Conservation (phyloP, 371 early-diverging fungal species). For the Funneliformis caledonium region DNA sequence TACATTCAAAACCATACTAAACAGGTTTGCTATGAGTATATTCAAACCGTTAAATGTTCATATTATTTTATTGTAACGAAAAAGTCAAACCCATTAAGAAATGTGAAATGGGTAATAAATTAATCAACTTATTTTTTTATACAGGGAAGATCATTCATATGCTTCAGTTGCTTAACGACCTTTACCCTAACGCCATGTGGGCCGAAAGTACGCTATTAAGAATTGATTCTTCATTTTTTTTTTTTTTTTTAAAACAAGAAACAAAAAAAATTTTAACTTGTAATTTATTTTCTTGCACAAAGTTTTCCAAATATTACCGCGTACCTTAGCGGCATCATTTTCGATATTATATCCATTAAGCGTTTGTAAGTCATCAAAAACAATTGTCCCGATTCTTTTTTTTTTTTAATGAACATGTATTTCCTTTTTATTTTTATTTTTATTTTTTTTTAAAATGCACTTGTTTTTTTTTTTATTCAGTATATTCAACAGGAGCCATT, state of each 20-base stretch:
- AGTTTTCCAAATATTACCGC: slow-evolving; percentile 18
- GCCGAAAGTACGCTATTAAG: neutral
- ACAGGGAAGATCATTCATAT: neutral
- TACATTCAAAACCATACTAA: no score
- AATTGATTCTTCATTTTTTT: no score
- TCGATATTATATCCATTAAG: slow-evolving; percentile 12
- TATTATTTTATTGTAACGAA: no score
- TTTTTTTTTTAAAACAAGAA: neutral
- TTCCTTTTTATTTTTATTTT: no score
- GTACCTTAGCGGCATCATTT: neutral
- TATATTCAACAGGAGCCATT: slow-evolving; percentile 13
- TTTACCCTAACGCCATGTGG: slow-evolving; percentile 3
- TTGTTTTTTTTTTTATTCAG: neutral
- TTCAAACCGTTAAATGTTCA: no score
- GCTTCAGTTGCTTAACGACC: neutral
- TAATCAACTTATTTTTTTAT: neutral
- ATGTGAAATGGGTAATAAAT: no score
- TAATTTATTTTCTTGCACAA: neutral
- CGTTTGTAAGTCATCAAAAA: neutral
- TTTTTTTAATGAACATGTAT: no score
- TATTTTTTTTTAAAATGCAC: no score
- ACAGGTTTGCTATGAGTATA: no score
- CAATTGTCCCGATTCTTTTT: no score
- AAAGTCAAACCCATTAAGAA: no score
- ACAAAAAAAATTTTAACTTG: no score